phyloP scores from a whole-genome alignment of 202 grass and related monocot genomes.

The Brachypodium distachyon region DNA sequence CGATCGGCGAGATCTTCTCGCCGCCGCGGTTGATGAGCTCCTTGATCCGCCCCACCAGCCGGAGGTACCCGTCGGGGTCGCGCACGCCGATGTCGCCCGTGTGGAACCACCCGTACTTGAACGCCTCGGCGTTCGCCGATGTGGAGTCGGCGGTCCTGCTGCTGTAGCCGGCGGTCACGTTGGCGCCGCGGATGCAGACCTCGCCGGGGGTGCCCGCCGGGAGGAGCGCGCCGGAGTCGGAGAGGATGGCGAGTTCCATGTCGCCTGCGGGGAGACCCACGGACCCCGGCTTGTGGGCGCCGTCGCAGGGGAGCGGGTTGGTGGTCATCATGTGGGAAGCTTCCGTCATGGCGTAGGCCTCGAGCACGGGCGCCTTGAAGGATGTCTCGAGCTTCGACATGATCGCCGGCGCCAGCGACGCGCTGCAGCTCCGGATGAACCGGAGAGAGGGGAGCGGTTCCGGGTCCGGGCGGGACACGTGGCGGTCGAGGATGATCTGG shows the following conservation, averaged over 20 bases:
- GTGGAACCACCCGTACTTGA: slow-evolving; percentile 86
- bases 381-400: slow-evolving; percentile 51
- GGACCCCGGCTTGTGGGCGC: slow-evolving; percentile 39
- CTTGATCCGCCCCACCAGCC: slow-evolving; percentile 85
- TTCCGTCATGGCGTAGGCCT: slow-evolving; percentile 97
- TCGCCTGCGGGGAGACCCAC: slow-evolving; percentile 60
- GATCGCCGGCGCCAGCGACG: slow-evolving; percentile 74
- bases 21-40: slow-evolving; percentile 97
- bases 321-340: slow-evolving; percentile 82
- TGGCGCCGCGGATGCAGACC: slow-evolving; percentile 72
- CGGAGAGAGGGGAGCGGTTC: slow-evolving; percentile 38
- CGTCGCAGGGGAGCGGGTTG: slow-evolving; percentile 63
- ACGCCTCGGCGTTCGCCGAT: slow-evolving; percentile 60
- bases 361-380: slow-evolving; percentile 62
- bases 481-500: slow-evolving; percentile 89
- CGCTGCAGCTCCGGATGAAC: slow-evolving; percentile 93
- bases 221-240: slow-evolving; percentile 19
- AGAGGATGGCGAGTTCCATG: slow-evolving; percentile 53
- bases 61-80: slow-evolving; percentile 55
- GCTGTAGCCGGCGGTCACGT: slow-evolving; percentile 74
- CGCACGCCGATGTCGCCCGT: slow-evolving; percentile 75
- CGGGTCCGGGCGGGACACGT: slow-evolving; percentile 28
- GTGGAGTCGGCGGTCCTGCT: slow-evolving; percentile 43
- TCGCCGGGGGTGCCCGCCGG: slow-evolving; percentile 31
- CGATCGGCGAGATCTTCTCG: slow-evolving; percentile 99